These are phyloP conservation scores for Marsdenia floribunda DNA, from an alignment of 257 asterid genomes.

Conservation along the genomic window DNA sequence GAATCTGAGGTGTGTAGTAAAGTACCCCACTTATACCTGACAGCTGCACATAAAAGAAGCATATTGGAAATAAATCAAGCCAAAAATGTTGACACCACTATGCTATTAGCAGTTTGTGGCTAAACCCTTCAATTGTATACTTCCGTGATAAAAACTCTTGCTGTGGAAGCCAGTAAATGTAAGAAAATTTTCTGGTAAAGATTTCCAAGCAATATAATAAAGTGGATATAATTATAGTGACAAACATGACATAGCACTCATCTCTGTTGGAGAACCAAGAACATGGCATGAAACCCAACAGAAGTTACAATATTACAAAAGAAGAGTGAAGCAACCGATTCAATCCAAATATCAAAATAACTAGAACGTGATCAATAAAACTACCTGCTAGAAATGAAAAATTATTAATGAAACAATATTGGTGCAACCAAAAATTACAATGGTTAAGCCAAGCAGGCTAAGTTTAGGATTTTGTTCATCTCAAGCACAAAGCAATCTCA, in stretches of 20 bases:
- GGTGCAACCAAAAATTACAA: neutral
- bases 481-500: neutral
- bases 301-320: neutral
- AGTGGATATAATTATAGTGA: neutral
- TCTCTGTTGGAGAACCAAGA: neutral
- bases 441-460: neutral
- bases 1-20: conserved; percentile 70
- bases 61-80: conserved; percentile 4
- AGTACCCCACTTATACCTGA: conserved; percentile 62
- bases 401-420: neutral
- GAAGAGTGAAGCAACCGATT: neutral
- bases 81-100: neutral
- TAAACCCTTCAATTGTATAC: neutral
- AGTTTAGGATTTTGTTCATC: neutral
- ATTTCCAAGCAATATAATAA: neutral
- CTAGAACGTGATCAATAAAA: neutral
- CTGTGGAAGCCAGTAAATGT: neutral
- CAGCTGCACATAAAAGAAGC: conserved; percentile 33
- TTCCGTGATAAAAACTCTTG: neutral
- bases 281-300: neutral
- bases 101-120: neutral
- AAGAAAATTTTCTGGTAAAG: neutral
- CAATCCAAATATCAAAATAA: neutral
- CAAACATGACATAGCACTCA: too few relatives aligned
- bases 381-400: neutral